Conservation (phyloP, 176 grass and related monocot species). For the Juncus inflexus region DNA sequence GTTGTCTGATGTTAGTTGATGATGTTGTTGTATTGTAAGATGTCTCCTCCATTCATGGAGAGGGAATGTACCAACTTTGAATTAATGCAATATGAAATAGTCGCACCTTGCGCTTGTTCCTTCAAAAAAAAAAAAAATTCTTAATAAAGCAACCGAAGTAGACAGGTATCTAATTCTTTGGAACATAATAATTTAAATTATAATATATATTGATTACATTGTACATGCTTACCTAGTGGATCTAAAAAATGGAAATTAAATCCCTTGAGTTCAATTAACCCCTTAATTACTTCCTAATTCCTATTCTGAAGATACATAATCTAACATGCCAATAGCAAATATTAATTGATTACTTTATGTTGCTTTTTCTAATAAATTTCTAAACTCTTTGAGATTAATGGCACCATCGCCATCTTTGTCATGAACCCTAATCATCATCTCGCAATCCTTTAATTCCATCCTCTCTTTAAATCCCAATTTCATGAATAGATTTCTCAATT, state of each 20-base stretch:
- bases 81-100: neutral
- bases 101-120: neutral
- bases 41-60: neutral
- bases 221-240: too few species aligned
- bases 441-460: conserved; percentile 6
- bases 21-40: neutral
- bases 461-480: conserved; percentile 14
- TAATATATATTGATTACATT: too few species aligned
- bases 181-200: too few species aligned
- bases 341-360: neutral
- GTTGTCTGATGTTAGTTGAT: too few species aligned
- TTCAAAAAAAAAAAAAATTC: neutral
- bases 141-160: neutral
- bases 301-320: neutral
- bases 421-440: conserved; percentile 21
- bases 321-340: too few species aligned
- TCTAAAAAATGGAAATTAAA: too few species aligned
- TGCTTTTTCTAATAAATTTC: conserved; percentile 14
- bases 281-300: neutral
- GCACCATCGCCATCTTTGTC: conserved; percentile 21
- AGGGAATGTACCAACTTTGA: neutral
- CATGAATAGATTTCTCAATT: conserved; percentile 15
- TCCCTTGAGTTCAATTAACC: neutral
- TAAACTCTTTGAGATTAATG: conserved; percentile 23
- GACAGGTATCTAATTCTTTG: too few species aligned